These are phyloP conservation scores for Umbilicus rupestris DNA, from an alignment of 164 flowering plant species.

Conservation along the genomic window DNA sequence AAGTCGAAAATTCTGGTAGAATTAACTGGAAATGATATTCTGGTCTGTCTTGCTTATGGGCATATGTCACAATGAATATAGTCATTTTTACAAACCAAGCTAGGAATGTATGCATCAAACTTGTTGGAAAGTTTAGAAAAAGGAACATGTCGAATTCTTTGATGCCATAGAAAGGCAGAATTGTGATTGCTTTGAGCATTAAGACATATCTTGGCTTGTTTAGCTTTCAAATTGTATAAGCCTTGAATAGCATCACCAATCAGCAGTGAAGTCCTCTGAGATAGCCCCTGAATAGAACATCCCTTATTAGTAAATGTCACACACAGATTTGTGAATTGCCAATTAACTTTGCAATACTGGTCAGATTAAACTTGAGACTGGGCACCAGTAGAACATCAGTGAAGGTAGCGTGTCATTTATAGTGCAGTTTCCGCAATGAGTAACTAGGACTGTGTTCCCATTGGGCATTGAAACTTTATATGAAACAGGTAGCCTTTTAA, in stretches of 20 bases:
- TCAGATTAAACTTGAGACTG: no score
- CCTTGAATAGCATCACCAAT: no score
- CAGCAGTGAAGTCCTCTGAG: not conserved
- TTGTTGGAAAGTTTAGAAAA: no score
- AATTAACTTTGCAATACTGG: no score
- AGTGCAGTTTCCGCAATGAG: no score
- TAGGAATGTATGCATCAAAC: not conserved
- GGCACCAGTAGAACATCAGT: not conserved
- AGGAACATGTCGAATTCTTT: not conserved
- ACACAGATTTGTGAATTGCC: not conserved
- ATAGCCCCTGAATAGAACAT: not conserved
- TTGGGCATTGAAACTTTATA: no score
- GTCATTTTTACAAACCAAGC: not conserved
- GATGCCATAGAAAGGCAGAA: not conserved
- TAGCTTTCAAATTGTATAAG: not conserved
- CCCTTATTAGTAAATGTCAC: not conserved
- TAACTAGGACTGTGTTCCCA: no score
- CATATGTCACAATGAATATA: not conserved
- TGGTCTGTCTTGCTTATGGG: not conserved
- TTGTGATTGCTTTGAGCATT: no score
- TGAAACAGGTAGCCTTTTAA: no score
- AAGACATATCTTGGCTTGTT: not conserved
- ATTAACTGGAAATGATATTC: not conserved
- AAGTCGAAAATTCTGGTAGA: no score
- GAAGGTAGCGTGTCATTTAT: not conserved